Evolutionary conservation across 129 eudicot species (phyloP), one percentile per base, ranked within the genome.

Genomic region (Chrysanthemum seticuspe): DNA sequence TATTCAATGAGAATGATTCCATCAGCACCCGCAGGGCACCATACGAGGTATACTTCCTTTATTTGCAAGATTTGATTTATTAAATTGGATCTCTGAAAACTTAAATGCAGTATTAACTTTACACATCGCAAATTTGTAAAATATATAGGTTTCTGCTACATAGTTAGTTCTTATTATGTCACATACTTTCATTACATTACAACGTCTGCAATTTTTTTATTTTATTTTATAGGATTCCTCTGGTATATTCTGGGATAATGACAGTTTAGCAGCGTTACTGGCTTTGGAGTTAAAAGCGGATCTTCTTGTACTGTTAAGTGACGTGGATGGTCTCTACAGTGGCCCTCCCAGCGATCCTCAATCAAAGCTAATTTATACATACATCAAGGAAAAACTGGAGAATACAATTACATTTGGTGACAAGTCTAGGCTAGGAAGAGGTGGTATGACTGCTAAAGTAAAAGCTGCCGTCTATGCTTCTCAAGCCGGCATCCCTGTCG

Each of bases 401-500:
- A 81, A 86, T 45, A 69, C 74, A n/a, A 92, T 92, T 76, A 89
- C 98, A 69, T 92, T 92, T 70, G 98, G 98, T 67, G 96, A 92
- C 79, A 92, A 92, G 74, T 92, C 98, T 16, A 70, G 98, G 79
- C 74, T 92, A 55, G 98, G 98, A 74, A 89, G 96, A 85, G 98
- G 98, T 52, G 98, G 98, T 54, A 92, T 92, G 98, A 89, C 96
- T 16, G 98, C 98, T 68, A 92, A 92, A 82, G 98, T 92, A n/a
- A 92, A 92, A 89, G 98, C 98, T 61, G 96, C 98, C 57, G 90
- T 84, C 51, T 83, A 92, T 80, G 95, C 98, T 51, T 89, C 98
- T 76, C 72, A 89, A 76, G 95, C 95, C 67, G 98, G 98, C 69
- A 85, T 92, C 34, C 98, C 98, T 73, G 98, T 92, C 68, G 84